phyloP scores from a whole-genome alignment of 495 filamentous ascomycete genomes.

The Aspergillus panamensis region DNA sequence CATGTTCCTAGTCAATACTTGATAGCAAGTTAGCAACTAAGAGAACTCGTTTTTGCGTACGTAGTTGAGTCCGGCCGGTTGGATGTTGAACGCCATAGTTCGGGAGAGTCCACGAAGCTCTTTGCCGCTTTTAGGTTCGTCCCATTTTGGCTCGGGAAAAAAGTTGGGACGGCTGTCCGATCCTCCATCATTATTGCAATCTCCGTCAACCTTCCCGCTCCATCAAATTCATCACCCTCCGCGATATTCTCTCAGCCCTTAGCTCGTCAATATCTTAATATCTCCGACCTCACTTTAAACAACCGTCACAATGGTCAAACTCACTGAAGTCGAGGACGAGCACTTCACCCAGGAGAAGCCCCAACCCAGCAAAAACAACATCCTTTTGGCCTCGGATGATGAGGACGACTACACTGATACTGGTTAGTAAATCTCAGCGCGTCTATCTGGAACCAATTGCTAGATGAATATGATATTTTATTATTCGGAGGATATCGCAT shows the following conservation, averaged over 20 bases:
- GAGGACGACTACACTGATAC: constrained; percentile 88
- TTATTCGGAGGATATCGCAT: not conserved
- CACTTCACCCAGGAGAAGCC: constrained; percentile 77
- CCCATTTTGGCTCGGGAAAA: constrained; percentile 36
- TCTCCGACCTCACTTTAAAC: constrained; percentile 5
- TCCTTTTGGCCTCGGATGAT: constrained; percentile 61
- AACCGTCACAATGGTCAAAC: constrained; percentile 81
- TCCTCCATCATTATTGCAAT: constrained; percentile 17
- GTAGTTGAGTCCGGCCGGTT: not conserved
- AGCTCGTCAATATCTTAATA: not conserved
- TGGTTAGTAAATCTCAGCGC: constrained; percentile 51
- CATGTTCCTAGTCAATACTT: not conserved
- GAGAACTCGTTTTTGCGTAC: too few relatives aligned
- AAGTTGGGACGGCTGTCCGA: constrained; percentile 40
- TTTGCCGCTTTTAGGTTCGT: constrained; percentile 40
- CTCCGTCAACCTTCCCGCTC: constrained; percentile 12
- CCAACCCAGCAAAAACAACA: constrained; percentile 51
- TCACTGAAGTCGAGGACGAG: constrained; percentile 93
- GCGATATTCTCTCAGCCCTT: not conserved
- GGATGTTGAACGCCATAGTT: not conserved
- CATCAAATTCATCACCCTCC: constrained; percentile 1
- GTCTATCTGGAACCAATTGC: not conserved
- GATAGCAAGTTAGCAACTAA: not conserved
- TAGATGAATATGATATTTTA: not conserved
- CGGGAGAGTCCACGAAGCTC: constrained; percentile 26